Base-by-base conservation (phyloP, 805 yeast species). In the Ogataea pini region DNA sequence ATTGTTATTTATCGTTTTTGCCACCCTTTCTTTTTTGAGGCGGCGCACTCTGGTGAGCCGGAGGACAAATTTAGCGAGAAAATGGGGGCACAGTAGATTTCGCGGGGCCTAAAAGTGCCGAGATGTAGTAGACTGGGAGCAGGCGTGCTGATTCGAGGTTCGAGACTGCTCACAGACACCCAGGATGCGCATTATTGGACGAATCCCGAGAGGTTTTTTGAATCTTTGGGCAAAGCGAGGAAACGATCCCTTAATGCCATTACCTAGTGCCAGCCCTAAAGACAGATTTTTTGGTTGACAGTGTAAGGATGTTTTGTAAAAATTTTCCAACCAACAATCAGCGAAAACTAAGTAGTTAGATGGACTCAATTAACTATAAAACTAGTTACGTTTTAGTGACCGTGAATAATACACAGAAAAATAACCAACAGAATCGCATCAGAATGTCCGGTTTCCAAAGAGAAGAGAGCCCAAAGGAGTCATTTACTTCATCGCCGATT, bases 401-500 rank as follows among this genome's bases (percentile, higher is more conserved):
- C 27, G 27, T 24, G 27, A 28, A 10, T 10, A 28, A 6, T 28
- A 17, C 24, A 4, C 37, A 22, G 18, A 36, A 24, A 17, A 17
- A 16, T 16, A 38, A 24, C 32, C 10, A 22, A 22, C 28, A 44
- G 22, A 17, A 27, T 12, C 38, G 29, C 20, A 31, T 22, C 36
- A 47, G 24, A 47, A 67, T 67, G 71, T 64, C 71, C 7, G 71
- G 69, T 40, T 62, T 60, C 48, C 59, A 56, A 43, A 51, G 49
- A 53, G 57, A 55, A 42, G 60, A 58, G 33, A 54, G 51, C 48
- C 51, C 56, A 47, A 57, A 59, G 48, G 76, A 79, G 62, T 72
- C 79, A 55, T 72, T 86, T 69, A 81, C 72, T 56, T 76, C 77
- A 56, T 69, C 84, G 39, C 94, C 94, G 52, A 76, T 75, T 13